A percentile compares a stretch with the other conserved stretches of the same genome.
Conservation (phyloP, 2,329 filamentous ascomycete species). For the Colletotrichum caudatum region DNA sequence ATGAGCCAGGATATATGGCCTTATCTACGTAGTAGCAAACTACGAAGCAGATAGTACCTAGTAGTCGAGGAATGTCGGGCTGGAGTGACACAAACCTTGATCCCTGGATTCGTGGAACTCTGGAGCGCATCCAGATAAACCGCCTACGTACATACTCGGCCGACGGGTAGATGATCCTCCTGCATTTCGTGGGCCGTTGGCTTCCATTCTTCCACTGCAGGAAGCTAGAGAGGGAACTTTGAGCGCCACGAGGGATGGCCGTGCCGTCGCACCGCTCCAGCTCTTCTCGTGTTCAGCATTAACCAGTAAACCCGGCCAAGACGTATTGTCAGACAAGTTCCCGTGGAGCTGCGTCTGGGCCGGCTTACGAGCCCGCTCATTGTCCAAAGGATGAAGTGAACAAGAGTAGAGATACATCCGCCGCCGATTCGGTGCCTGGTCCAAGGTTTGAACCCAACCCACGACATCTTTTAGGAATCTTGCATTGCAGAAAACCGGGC, state of each 20-base stretch:
- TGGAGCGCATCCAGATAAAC: slow-evolving; percentile 3
- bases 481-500: slow-evolving; percentile 29
- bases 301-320: neutral
- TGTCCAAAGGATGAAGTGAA: neutral
- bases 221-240: slow-evolving; percentile 33
- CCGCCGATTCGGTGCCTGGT: neutral
- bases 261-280: slow-evolving; percentile 9
- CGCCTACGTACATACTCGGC: slow-evolving; percentile 8
- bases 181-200: slow-evolving; percentile 5
- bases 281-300: slow-evolving; percentile 18
- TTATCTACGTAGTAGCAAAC: neutral
- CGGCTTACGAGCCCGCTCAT: slow-evolving; percentile 1
- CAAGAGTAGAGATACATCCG: neutral
- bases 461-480: slow-evolving; percentile 24
- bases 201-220: slow-evolving; percentile 18
- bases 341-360: slow-evolving; percentile 7
- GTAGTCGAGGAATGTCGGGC: neutral
- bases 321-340: neutral
- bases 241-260: slow-evolving; percentile 14
- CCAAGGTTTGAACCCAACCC: neutral
- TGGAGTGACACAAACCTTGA: slow-evolving; percentile 11
- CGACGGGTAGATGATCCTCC: slow-evolving; percentile 8
- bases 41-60: neutral
- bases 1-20: neutral
- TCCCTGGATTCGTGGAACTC: slow-evolving; percentile 3